A percentile compares a stretch with the other conserved stretches of the same genome.
Conservation (phyloP, 2,329 filamentous ascomycete genomes). For the Alternaria sp. region DNA sequence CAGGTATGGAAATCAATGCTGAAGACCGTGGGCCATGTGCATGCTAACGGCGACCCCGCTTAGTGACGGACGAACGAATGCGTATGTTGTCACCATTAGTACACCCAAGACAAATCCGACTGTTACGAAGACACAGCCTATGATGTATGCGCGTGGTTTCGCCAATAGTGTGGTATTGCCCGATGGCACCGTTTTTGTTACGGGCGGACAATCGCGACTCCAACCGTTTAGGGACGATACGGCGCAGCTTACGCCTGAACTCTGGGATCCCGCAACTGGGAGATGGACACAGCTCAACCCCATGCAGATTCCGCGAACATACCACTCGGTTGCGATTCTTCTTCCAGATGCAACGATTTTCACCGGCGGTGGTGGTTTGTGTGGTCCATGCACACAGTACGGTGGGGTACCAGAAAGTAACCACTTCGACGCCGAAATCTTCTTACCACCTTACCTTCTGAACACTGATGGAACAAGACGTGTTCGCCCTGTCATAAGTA, state of each 20-base stretch:
- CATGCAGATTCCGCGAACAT: constrained; percentile 32
- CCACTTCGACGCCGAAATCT: constrained; percentile 65
- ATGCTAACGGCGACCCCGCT: not conserved
- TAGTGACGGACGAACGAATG: constrained; percentile 54
- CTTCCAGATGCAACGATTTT: constrained; percentile 39
- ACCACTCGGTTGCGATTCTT: constrained; percentile 41
- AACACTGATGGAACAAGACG: constrained; percentile 54
- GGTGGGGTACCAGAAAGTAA: constrained; percentile 46
- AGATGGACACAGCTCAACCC: constrained; percentile 35
- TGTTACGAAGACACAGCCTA: constrained; percentile 31
- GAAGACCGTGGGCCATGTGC: not conserved
- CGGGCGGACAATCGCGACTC: constrained; percentile 34
- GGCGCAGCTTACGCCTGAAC: constrained; percentile 29
- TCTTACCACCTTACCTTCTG: constrained; percentile 64
- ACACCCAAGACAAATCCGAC: constrained; percentile 31
- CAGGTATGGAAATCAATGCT: not conserved
- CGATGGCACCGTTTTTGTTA: constrained; percentile 46
- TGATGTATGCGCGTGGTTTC: constrained; percentile 42
- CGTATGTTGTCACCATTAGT: constrained; percentile 61
- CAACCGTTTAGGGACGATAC: constrained; percentile 32
- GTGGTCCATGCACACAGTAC: constrained; percentile 50
- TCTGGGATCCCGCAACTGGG: constrained; percentile 33
- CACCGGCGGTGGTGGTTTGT: constrained; percentile 52
- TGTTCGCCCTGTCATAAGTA: constrained; percentile 55
- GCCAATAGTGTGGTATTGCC: constrained; percentile 42